Evolutionary conservation across 495 filamentous ascomycete species (phyloP).

Genomic region (Saxophila tyrrhenica): DNA sequence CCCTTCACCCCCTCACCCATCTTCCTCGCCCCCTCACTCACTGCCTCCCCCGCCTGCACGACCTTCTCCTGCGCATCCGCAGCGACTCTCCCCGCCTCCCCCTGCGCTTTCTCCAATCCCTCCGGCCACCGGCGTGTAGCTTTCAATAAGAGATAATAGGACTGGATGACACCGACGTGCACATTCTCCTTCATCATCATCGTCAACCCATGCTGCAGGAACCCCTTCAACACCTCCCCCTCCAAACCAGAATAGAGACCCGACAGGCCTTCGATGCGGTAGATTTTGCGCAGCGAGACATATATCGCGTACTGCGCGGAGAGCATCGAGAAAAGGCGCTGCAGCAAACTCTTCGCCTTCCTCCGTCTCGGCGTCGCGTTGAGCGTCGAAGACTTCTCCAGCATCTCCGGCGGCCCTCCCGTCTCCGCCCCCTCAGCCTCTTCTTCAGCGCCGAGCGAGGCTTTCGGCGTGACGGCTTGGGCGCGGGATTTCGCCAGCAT

Average conservation of each 20-base stretch:
- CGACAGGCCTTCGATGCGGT: constrained; percentile 50
- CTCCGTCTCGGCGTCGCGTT: not conserved
- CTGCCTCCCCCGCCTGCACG: constrained; percentile 3
- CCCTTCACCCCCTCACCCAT: not conserved
- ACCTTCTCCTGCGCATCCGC: constrained; percentile 9
- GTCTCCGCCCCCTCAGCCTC: constrained; percentile 14
- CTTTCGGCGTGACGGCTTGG: constrained; percentile 35
- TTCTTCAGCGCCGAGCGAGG: not conserved
- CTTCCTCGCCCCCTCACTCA: constrained; percentile 1
- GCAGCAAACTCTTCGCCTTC: constrained; percentile 11
- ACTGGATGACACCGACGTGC: constrained; percentile 59
- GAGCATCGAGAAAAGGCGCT: constrained; percentile 7
- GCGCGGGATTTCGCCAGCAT: constrained; percentile 68
- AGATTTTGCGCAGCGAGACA: constrained; percentile 50
- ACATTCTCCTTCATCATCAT: constrained; percentile 78
- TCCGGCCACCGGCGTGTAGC: constrained; percentile 24
- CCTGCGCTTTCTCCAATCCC: constrained; percentile 20
- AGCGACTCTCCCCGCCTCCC: constrained; percentile 1
- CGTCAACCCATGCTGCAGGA: constrained; percentile 79
- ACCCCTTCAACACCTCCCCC: constrained; percentile 71
- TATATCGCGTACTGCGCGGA: constrained; percentile 44
- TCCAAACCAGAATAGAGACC: constrained; percentile 68
- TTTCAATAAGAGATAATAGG: constrained; percentile 45
- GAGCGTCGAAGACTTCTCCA: not conserved
- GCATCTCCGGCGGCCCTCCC: not conserved